Percentiles rank a stretch among this genome's conserved stretches.
Conservation (phyloP, 345 rosid genomes). For the Lagerstroemia speciosa region DNA sequence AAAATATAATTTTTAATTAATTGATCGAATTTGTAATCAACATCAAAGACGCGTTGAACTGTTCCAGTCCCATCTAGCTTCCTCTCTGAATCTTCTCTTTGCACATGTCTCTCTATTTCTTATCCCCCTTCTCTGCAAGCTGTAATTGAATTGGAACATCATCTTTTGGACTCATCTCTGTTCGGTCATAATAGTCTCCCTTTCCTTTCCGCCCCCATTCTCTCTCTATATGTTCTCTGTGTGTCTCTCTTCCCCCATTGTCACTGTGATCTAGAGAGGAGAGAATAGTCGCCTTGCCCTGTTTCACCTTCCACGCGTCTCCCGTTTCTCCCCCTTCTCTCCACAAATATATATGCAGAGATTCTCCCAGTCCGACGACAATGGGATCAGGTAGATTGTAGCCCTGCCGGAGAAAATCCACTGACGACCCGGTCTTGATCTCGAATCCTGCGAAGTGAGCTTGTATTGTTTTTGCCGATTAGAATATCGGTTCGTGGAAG, state of each 20-base stretch:
- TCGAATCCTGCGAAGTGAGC: background rate
- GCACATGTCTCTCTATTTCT: background rate
- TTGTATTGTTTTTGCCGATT: conserved; percentile 4
- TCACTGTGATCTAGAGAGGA: conserved; percentile 19
- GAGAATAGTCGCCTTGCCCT: conserved; percentile 14
- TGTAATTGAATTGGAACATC: conserved; percentile 27
- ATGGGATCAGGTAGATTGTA: background rate
- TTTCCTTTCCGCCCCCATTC: background rate
- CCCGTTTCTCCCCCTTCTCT: background rate
- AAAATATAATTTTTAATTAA: background rate
- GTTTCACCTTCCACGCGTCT: conserved; percentile 33
- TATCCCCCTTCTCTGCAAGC: conserved; percentile 27
- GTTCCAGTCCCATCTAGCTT: conserved; percentile 26
- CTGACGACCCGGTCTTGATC: background rate
- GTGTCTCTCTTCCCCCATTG: conserved; percentile 12
- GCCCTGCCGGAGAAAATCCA: background rate
- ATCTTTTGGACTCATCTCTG: conserved; percentile 6
- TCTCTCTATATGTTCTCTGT: background rate
- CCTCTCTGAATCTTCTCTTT: conserved; percentile 7
- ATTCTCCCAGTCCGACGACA: background rate
- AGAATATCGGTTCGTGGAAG: background rate
- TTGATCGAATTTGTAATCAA: conserved; percentile 7
- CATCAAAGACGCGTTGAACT: conserved; percentile 62
- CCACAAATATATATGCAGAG: background rate
- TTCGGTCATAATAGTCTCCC: background rate